Conservation (phyloP, 2,329 filamentous ascomycete species). For the Colletotrichum echinochloae region DNA sequence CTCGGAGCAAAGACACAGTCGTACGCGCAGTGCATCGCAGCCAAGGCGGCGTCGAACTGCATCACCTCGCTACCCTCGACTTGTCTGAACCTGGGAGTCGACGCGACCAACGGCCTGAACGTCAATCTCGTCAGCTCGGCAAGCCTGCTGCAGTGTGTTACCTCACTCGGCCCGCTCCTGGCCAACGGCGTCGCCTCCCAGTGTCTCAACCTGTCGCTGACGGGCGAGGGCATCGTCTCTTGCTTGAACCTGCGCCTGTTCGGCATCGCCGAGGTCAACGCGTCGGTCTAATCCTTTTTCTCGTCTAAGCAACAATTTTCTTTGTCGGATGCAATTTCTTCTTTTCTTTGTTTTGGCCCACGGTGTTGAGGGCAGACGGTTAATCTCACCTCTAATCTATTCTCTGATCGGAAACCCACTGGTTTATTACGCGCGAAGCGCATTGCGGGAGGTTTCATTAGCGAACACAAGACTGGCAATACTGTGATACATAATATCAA, state of each 20-base stretch:
- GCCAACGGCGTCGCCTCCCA: conserved; percentile 13
- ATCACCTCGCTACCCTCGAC: conserved; percentile 4
- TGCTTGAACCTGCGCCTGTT: conserved; percentile 35
- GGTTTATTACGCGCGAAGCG: background rate
- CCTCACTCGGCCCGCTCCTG: conserved; percentile 10
- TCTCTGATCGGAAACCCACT: background rate
- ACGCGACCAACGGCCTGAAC: background rate
- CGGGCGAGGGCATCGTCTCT: conserved; percentile 6
- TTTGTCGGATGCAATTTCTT: background rate
- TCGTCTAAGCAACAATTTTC: background rate
- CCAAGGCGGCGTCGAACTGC: background rate
- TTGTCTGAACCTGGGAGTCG: conserved; percentile 26
- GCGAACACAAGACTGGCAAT: conserved; percentile 22
- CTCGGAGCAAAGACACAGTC: background rate
- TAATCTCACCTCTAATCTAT: background rate
- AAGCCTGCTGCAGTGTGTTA: conserved; percentile 1
- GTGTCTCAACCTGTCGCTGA: conserved; percentile 21
- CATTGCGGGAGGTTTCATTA: background rate
- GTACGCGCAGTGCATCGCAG: conserved; percentile 11
- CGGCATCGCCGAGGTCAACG: conserved; percentile 25
- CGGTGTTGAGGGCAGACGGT: conserved; percentile 2
- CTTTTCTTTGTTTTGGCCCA: background rate
- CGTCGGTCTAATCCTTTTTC: background rate
- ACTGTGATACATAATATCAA: conserved; percentile 22
- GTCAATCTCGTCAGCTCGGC: background rate